phyloP scores from a whole-genome alignment of 129 eudicot species.

The carrot (Daucus carota) region DNA sequence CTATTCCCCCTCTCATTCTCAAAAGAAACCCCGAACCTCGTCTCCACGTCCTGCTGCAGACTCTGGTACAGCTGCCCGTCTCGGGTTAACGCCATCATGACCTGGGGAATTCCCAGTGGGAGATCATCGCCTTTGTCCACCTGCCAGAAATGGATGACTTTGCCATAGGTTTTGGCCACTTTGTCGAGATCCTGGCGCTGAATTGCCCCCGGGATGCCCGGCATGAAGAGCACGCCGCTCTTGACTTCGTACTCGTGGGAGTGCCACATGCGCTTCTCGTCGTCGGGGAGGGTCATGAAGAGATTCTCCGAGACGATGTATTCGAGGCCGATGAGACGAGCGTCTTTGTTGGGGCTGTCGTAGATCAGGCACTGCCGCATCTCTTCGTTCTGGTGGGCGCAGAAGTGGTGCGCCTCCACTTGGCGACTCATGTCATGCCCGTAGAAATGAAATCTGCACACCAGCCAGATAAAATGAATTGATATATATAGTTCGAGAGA shows the following conservation, averaged over 20 bases:
- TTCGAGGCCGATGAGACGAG: constrained; percentile 69
- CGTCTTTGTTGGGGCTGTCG: constrained; percentile 66
- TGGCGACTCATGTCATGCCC: constrained; percentile 91
- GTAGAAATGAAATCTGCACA: constrained; percentile 74
- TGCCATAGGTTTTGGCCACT: constrained; percentile 72
- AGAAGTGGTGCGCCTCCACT: constrained; percentile 96
- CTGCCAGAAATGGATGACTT: constrained; percentile 87
- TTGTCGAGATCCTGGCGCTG: constrained; percentile 73
- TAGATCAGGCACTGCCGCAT: constrained; percentile 83
- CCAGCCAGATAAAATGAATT: no score
- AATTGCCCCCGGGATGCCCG: constrained; percentile 69
- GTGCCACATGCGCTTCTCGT: constrained; percentile 84
- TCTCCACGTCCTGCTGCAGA: constrained; percentile 47
- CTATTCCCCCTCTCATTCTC: constrained; percentile 60
- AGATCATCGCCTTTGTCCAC: constrained; percentile 65
- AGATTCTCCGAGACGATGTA: constrained; percentile 66
- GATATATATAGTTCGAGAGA: no score
- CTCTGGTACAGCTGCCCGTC: constrained; percentile 63
- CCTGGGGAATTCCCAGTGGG: constrained; percentile 75
- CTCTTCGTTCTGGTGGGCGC: constrained; percentile 77
- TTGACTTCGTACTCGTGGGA: constrained; percentile 91
- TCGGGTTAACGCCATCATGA: constrained; percentile 89
- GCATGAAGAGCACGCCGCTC: constrained; percentile 81
- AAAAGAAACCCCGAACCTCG: constrained; percentile 38
- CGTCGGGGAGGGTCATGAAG: constrained; percentile 65